Base-by-base conservation (phyloP, 2,329 filamentous ascomycete species). In the Pestalotiopsis sp. region DNA sequence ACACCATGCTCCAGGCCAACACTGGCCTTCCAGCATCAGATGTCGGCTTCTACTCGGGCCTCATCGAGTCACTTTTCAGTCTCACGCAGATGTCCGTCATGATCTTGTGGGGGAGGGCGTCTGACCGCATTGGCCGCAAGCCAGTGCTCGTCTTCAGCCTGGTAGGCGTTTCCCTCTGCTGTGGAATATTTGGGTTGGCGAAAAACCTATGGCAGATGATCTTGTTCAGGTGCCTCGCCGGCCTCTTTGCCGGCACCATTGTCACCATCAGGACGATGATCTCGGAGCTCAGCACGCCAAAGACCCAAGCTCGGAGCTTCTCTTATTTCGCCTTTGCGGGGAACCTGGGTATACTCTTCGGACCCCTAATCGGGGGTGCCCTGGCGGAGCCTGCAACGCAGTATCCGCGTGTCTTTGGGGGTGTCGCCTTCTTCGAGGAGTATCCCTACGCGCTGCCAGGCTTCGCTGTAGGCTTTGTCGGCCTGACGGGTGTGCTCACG, bases 261-360 rank as follows among this genome's bases (percentile, higher is more conserved):
- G 88, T 95, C 66, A 92, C 92, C 5, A 88, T 95, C 67, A 86
- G 93, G 36, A 90, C 92, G 6, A 94, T 95, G 91, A 84, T 95
- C 38, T 87, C 88, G 20, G 93, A 96, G 79, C 88, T 90, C 72
- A 91, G 89, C 77, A 92, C 90, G 0, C 81, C 86, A 4, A 85
- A 87, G 70, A 94, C 90, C 0, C 92, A 95, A 79, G 92, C 93
- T 0, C 82, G 85, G 36, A 89, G 91, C 0, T 96, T 95, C 75
- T 90, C 90, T 75, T 92, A 89, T 83, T 95, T 95, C 76, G 91
- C 92, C 11, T 93, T 95, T 75, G 84, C 87, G 0, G 89, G 89
- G 4, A 95, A 95, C 72, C 25, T 95, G 9, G 93, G 93, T 3
- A 89, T 95, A 59, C 89, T 93, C 68, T 38, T 93, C 2, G 93